A percentile compares a stretch with the other conserved stretches of the same genome.
Conservation (phyloP, 2,329 filamentous ascomycete species). For the Gaeumannomyces tritici region DNA sequence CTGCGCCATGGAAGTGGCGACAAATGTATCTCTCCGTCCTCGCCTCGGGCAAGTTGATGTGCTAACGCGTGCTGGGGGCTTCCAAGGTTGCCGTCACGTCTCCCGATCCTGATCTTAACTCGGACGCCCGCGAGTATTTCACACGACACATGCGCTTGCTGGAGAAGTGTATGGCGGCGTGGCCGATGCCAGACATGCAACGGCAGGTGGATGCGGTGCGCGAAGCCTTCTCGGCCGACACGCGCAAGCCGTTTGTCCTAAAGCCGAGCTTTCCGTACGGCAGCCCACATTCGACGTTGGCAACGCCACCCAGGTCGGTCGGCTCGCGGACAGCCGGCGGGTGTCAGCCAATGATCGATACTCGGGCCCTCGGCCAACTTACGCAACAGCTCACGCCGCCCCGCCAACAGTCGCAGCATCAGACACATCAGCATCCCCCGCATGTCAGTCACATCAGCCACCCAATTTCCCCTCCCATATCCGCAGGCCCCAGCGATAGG, state of each 20-base stretch:
- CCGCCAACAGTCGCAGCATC: slow-evolving; percentile 28
- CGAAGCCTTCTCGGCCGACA: slow-evolving; percentile 83
- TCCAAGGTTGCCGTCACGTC: slow-evolving; percentile 80
- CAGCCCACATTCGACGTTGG: slow-evolving; percentile 54
- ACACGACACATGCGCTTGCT: slow-evolving; percentile 89
- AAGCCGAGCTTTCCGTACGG: slow-evolving; percentile 83
- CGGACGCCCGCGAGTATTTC: slow-evolving; percentile 80
- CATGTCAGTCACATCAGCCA: slow-evolving; percentile 61
- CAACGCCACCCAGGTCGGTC: slow-evolving; percentile 25
- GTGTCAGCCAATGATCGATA: background rate
- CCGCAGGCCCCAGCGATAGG: slow-evolving; percentile 59
- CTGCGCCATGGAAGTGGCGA: background rate
- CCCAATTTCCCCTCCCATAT: slow-evolving; percentile 74
- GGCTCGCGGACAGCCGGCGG: slow-evolving; percentile 19
- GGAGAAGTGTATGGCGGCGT: slow-evolving; percentile 72
- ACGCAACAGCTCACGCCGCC: slow-evolving; percentile 30
- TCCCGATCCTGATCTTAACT: slow-evolving; percentile 79
- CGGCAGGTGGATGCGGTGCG: slow-evolving; percentile 82
- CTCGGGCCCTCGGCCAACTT: background rate
- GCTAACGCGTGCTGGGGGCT: background rate
- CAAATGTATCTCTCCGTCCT: background rate
- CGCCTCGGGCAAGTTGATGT: slow-evolving; percentile 6
- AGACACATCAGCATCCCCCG: slow-evolving; percentile 22
- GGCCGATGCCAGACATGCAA: slow-evolving; percentile 85
- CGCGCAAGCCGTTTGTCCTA: slow-evolving; percentile 74